Percentiles rank a stretch among this genome's conserved stretches.
phyloP scores from a whole-genome alignment of 805 yeast genomes.

The Sugiyamaella valdiviana region DNA sequence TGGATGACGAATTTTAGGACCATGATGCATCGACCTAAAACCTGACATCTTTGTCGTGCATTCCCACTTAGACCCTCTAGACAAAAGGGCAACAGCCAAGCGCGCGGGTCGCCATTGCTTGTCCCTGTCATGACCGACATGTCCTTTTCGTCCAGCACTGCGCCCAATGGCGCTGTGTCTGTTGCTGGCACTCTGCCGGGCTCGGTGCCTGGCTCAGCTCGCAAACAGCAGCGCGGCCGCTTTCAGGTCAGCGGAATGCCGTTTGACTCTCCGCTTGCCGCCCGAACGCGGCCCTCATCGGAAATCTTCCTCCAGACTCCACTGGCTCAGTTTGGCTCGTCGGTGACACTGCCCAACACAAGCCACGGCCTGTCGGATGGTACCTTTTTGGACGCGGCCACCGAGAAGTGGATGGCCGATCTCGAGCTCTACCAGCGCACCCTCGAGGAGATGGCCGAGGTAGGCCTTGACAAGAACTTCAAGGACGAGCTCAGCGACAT shows the following conservation, averaged over 20 bases:
- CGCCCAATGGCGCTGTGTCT: slow-evolving; percentile 1
- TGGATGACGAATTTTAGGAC: background rate
- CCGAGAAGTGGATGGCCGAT: slow-evolving; percentile 32
- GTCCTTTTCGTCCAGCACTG: background rate
- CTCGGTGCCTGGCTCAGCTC: slow-evolving; percentile 5
- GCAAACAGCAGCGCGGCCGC: slow-evolving; percentile 1
- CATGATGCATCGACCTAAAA: background rate
- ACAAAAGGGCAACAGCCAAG: background rate
- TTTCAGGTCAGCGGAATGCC: background rate
- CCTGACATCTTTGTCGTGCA: no score
- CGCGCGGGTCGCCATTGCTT: background rate
- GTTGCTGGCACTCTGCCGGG: slow-evolving; percentile 1
- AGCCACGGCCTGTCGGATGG: slow-evolving; percentile 2
- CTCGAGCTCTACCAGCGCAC: slow-evolving; percentile 28
- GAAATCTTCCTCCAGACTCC: slow-evolving; percentile 24
- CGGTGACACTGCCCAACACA: background rate
- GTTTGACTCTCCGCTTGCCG: slow-evolving; percentile 21
- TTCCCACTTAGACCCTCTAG: background rate
- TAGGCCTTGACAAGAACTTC: slow-evolving; percentile 27
- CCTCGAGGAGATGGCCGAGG: slow-evolving; percentile 30
- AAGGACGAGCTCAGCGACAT: slow-evolving; percentile 32
- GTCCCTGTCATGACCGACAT: background rate
- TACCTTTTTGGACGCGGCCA: slow-evolving; percentile 21
- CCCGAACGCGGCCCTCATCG: slow-evolving; percentile 21
- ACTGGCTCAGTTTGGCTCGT: slow-evolving; percentile 5